phyloP scores from a whole-genome alignment of 441 rosid genomes.

The Pelargonium fulgidum region DNA sequence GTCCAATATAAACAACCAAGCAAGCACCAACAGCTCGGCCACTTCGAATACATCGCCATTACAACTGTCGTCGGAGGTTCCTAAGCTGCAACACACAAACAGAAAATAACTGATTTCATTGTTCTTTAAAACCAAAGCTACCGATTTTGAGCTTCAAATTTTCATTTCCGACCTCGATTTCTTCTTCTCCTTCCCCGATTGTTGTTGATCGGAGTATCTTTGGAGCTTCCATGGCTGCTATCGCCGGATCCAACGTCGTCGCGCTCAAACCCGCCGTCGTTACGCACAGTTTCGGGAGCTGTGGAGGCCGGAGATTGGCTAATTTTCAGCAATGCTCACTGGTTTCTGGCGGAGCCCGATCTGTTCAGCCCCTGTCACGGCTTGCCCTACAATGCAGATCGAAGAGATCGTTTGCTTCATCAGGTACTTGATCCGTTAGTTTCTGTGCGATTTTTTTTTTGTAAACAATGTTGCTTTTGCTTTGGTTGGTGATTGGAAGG shows the following conservation, averaged over 20 bases:
- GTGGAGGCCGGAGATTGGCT: conserved; percentile 28
- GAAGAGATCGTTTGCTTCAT: conserved; percentile 30
- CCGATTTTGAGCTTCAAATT: neutral
- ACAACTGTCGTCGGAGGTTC: neutral
- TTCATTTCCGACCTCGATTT: neutral
- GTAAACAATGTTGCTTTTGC: neutral
- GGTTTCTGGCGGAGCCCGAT: conserved; percentile 23
- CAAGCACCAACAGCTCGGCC: too few relatives aligned
- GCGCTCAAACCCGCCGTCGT: conserved; percentile 35
- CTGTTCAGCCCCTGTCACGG: conserved; percentile 20
- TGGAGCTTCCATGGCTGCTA: conserved; percentile 48
- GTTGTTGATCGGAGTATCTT: neutral
- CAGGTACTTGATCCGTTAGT: conserved; percentile 32
- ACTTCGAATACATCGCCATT: neutral
- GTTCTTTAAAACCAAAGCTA: neutral
- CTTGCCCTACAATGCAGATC: conserved; percentile 36
- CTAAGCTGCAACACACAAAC: neutral
- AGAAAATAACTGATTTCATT: neutral
- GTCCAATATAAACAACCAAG: too few relatives aligned
- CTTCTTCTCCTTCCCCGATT: neutral
- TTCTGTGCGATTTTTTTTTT: neutral
- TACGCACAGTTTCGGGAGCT: conserved; percentile 16
- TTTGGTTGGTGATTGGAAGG: neutral
- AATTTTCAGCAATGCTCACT: conserved; percentile 39
- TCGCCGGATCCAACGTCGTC: conserved; percentile 41